Evolutionary conservation across 2,329 filamentous ascomycete species (phyloP).

Genomic region (Fusarium kyushuense): DNA sequence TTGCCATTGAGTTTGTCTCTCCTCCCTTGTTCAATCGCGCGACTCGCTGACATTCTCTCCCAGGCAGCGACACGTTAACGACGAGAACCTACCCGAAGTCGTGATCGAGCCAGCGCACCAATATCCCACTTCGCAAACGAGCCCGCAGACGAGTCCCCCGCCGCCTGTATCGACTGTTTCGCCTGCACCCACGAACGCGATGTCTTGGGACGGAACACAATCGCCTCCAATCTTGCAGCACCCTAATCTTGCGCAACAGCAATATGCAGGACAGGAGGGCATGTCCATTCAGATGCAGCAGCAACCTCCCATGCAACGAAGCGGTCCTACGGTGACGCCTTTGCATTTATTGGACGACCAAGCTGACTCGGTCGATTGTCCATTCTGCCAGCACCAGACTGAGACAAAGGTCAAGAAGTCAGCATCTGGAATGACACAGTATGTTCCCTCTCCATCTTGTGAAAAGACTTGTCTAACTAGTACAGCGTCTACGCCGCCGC

Average conservation of each 20-base stretch:
- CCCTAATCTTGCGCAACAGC: conserved; percentile 31
- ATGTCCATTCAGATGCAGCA: conserved; percentile 19
- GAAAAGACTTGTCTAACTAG: neutral
- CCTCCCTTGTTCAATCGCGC: neutral
- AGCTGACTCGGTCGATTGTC: conserved; percentile 45
- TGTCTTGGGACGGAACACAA: conserved; percentile 25
- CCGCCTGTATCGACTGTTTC: conserved; percentile 17
- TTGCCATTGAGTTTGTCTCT: conserved; percentile 31
- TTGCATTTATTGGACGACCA: conserved; percentile 45
- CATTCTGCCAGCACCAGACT: conserved; percentile 42
- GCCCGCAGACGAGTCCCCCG: conserved; percentile 8
- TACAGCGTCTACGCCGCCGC: conserved; percentile 22
- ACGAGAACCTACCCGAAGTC: conserved; percentile 46
- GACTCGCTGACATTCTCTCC: neutral
- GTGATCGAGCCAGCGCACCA: conserved; percentile 17
- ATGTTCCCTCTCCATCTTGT: neutral
- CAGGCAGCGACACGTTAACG: conserved; percentile 28
- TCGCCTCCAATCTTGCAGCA: conserved; percentile 38
- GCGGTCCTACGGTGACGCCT: conserved; percentile 43
- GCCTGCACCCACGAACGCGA: conserved; percentile 13
- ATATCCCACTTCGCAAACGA: neutral
- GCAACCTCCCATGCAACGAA: neutral
- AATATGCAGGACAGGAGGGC: conserved; percentile 31
- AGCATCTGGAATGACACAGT: conserved; percentile 45
- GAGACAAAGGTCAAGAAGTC: conserved; percentile 41